Percentiles rank a stretch among this genome's conserved stretches.
phyloP scores from a whole-genome alignment of 257 asterid genomes.

The Cynanchum wilfordii region DNA sequence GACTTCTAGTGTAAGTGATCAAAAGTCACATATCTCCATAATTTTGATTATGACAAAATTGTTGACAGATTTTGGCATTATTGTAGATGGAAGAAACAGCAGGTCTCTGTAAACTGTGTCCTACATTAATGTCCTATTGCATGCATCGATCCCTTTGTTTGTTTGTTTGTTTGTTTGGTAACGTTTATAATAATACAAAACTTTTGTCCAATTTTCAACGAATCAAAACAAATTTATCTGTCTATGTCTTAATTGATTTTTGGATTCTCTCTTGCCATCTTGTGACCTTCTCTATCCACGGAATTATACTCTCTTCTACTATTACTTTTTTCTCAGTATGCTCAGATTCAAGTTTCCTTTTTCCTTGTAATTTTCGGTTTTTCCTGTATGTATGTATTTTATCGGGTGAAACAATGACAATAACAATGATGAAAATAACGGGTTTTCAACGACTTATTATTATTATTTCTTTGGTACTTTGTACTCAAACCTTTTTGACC shows the following conservation, averaged over 20 bases:
- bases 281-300: constrained; percentile 36
- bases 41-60: not conserved
- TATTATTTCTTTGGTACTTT: not conserved
- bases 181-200: constrained; percentile 1
- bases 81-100: not conserved
- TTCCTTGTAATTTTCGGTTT: not conserved
- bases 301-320: not conserved
- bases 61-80: not conserved
- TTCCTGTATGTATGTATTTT: not conserved
- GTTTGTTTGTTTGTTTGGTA: constrained; percentile 11
- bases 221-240: constrained; percentile 18
- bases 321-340: not conserved
- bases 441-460: no score
- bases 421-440: not conserved
- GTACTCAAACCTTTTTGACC: not conserved
- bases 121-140: constrained; percentile 25
- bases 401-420: not conserved
- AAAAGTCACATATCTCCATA: not conserved
- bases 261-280: constrained; percentile 36
- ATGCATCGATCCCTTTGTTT: no score
- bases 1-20: not conserved
- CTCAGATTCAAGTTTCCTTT: not conserved
- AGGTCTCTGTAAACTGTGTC: constrained; percentile 18
- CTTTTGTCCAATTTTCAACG: constrained; percentile 35
- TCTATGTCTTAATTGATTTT: constrained; percentile 19